Evolutionary conservation across 2,329 filamentous ascomycete genomes (phyloP).

Genomic region (Emmonsiellopsis sp.): DNA sequence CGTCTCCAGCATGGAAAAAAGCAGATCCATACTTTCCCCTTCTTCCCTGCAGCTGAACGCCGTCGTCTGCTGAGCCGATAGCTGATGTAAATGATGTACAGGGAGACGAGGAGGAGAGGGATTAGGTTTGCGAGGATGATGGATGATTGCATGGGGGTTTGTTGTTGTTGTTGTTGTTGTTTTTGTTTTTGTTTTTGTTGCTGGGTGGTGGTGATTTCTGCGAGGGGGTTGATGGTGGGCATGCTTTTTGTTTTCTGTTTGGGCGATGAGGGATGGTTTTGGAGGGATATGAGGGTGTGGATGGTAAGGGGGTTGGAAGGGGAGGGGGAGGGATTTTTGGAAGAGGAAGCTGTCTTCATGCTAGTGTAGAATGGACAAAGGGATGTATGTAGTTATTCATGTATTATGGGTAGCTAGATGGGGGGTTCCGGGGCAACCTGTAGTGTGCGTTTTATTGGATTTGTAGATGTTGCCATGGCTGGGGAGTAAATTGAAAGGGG

Average conservation of each 20-base stretch:
- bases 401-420: not conserved
- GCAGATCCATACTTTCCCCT: not conserved
- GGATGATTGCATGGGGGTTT: conserved; percentile 1
- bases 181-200: not conserved
- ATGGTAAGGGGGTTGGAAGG: too few species aligned
- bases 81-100: conserved; percentile 13
- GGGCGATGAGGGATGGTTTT: not conserved
- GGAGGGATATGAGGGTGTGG: too few species aligned
- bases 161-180: not conserved
- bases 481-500: too few species aligned
- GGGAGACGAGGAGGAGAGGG: conserved; percentile 4
- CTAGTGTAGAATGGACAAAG: not conserved
- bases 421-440: not conserved
- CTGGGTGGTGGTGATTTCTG: not conserved
- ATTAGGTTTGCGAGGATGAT: conserved; percentile 8
- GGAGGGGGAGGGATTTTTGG: not conserved
- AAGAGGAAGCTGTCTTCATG: not conserved
- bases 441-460: too few species aligned
- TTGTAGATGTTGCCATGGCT: too few species aligned
- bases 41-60: not conserved
- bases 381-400: not conserved
- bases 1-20: not conserved
- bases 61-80: not conserved
- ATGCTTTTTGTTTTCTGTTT: not conserved
- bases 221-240: not conserved